phyloP scores from a whole-genome alignment of 2,329 filamentous ascomycete species.

The Corynespora cassiicola region DNA sequence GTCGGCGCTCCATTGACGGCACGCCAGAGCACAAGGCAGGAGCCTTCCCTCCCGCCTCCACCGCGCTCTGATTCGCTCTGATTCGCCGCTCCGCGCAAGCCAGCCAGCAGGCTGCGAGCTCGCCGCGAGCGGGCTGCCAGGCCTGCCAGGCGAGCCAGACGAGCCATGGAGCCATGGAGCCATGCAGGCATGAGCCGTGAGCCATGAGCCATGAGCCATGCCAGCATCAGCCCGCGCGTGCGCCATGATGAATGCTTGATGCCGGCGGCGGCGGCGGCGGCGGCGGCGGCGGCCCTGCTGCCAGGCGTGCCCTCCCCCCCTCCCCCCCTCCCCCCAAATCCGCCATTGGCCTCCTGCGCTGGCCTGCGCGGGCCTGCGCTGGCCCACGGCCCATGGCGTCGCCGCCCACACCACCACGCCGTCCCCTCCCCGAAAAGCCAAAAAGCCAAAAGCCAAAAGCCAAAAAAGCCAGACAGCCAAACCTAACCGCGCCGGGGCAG shows the following conservation, averaged over 20 bases:
- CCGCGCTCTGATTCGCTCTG: constrained; percentile 31
- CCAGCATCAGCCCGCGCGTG: constrained; percentile 20
- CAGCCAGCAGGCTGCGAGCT: too few species aligned
- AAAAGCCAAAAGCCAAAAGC: too few species aligned
- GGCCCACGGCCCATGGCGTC: too few species aligned
- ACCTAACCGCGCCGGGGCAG: too few species aligned
- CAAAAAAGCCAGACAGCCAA: too few species aligned
- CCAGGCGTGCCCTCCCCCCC: constrained; percentile 19
- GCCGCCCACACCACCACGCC: too few species aligned
- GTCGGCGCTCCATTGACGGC: constrained; percentile 20
- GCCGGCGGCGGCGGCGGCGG: constrained; percentile 21
- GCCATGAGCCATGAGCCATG: constrained; percentile 20
- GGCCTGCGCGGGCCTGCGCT: too few species aligned
- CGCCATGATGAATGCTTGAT: constrained; percentile 21
- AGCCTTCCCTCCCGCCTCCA: constrained; percentile 27
- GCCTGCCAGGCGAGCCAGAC: background rate
- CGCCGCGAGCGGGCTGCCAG: background rate
- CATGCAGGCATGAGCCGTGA: constrained; percentile 10
- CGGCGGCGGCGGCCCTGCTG: too few species aligned
- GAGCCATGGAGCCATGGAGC: background rate
- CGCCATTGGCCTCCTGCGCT: too few species aligned
- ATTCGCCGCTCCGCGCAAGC: too few species aligned
- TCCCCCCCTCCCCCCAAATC: constrained; percentile 9
- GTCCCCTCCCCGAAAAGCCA: too few species aligned
- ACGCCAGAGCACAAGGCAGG: constrained; percentile 34